Conservation (phyloP, 768 basidiomycete species). For the Leccinum imitatum region DNA sequence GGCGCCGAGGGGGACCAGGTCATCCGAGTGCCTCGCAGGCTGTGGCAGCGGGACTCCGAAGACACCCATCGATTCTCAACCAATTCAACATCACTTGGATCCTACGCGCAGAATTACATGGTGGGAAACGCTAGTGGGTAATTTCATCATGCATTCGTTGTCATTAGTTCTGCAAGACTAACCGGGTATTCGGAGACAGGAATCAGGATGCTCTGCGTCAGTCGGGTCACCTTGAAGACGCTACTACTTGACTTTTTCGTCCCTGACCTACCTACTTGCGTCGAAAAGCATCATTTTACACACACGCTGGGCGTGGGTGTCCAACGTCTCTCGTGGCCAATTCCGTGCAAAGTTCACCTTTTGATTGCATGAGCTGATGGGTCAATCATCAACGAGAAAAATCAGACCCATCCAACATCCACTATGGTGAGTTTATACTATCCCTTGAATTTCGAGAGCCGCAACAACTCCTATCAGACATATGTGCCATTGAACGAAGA, state of each 20-base stretch:
- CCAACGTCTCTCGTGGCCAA: background rate
- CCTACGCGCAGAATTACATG: background rate
- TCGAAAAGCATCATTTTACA: background rate
- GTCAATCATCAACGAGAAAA: background rate
- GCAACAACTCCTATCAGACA: background rate
- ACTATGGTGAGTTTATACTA: background rate
- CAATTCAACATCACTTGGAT: background rate
- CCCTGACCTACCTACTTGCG: background rate
- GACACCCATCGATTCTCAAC: background rate
- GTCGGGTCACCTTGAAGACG: background rate
- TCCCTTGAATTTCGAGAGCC: background rate
- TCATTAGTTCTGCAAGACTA: background rate
- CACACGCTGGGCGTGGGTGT: background rate
- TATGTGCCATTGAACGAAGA: background rate
- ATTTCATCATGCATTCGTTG: background rate
- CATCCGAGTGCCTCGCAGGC: no score
- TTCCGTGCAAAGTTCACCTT: background rate
- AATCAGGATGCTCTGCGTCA: background rate
- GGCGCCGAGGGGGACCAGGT: no score
- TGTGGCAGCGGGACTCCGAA: no score
- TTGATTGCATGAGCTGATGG: background rate
- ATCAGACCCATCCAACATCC: background rate
- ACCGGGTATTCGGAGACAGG: no score
- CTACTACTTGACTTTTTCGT: background rate
- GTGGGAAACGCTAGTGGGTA: background rate